Evolutionary conservation across 1,284 basidiomycete genomes (phyloP).

Genomic region (Irpex lacteus): DNA sequence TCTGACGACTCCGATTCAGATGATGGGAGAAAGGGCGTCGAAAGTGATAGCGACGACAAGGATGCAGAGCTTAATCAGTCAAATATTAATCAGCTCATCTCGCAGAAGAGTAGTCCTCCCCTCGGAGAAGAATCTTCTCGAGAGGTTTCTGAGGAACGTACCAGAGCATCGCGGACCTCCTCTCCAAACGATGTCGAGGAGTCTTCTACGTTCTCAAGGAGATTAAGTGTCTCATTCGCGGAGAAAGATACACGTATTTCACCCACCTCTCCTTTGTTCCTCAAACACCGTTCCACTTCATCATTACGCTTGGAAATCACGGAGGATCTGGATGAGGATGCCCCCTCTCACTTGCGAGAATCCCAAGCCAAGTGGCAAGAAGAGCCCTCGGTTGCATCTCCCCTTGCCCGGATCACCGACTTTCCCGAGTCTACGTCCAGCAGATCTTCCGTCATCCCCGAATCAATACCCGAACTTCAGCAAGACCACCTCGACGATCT

Average conservation of each 20-base stretch:
- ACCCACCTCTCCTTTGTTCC: not conserved
- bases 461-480: not conserved
- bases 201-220: not conserved
- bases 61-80: not conserved
- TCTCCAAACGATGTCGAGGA: not conserved
- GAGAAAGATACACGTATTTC: not conserved
- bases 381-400: not conserved
- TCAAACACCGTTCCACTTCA: not conserved
- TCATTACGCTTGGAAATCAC: not conserved
- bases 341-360: not conserved
- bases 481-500: not conserved
- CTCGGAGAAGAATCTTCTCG: not conserved
- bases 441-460: not conserved
- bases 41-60: not conserved
- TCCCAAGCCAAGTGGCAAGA: not conserved
- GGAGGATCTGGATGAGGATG: not conserved
- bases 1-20: slow-evolving; percentile 1
- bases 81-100: not conserved
- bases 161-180: not conserved
- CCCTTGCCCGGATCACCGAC: not conserved
- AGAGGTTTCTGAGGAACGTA: not conserved
- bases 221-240: not conserved
- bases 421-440: not conserved
- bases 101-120: not conserved
- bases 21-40: not conserved